These are phyloP conservation scores for Vigna angularis DNA, from an alignment of 306 rosid species.

Conservation along the genomic window DNA sequence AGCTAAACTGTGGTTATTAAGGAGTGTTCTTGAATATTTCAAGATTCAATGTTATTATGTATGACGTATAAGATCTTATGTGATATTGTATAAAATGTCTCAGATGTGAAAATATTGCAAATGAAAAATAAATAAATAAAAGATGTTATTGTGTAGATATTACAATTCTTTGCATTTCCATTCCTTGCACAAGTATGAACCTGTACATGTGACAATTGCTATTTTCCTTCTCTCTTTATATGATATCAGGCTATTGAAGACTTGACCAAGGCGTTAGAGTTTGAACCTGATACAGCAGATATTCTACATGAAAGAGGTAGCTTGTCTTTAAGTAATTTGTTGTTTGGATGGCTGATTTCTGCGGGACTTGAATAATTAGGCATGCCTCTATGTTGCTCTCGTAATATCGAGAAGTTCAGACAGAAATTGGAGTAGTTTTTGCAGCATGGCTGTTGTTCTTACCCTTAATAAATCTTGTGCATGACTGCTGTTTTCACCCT, in stretches of 20 bases:
- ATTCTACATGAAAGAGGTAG: constrained; percentile 94
- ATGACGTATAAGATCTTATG: constrained; percentile 25
- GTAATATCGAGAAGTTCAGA: constrained; percentile 27
- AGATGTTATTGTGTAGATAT: too few species aligned
- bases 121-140: too few species aligned
- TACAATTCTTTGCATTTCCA: too few species aligned
- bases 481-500: not conserved
- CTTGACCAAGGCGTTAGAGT: constrained; percentile 84
- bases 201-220: constrained; percentile 25
- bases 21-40: constrained; percentile 10
- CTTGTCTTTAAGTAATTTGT: constrained; percentile 36
- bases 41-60: constrained; percentile 11
- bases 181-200: constrained; percentile 33
- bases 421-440: constrained; percentile 23
- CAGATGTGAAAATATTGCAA: constrained; percentile 20
- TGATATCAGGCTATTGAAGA: constrained; percentile 85
- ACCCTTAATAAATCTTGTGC: constrained; percentile 21
- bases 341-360: constrained; percentile 11
- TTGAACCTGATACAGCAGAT: constrained; percentile 81
- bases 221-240: constrained; percentile 28
- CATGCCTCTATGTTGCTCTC: constrained; percentile 25
- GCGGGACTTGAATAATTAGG: constrained; percentile 5
- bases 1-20: constrained; percentile 21
- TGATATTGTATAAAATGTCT: not conserved
- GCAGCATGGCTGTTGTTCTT: constrained; percentile 32